A percentile compares a stretch with the other conserved stretches of the same genome.
Evolutionary conservation across 169 alveolate species (phyloP).

Genomic region (Toxoplasma gondii): DNA sequence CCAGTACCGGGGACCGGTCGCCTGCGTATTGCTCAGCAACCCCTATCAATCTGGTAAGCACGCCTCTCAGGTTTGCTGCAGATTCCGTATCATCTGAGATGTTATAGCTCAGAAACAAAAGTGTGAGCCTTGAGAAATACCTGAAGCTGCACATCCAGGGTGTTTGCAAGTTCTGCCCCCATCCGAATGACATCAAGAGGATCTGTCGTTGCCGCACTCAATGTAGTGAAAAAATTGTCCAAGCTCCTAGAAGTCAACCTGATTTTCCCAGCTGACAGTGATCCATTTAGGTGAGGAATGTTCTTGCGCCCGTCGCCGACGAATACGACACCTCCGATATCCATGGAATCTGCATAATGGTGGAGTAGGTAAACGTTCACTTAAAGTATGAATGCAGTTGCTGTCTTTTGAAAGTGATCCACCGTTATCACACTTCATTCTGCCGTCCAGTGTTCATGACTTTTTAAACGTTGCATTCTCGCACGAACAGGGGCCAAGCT

Average conservation of each 20-base stretch:
- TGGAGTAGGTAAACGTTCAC: not conserved
- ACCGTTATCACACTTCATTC: too few relatives aligned
- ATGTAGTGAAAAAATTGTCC: not conserved
- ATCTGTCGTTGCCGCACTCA: slow-evolving; percentile 17
- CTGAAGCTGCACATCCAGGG: not conserved
- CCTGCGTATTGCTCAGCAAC: too few relatives aligned
- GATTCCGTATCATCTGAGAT: too few relatives aligned
- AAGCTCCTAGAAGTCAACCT: not conserved
- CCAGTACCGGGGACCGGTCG: too few relatives aligned
- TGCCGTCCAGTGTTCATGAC: too few relatives aligned
- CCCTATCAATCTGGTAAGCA: too few relatives aligned
- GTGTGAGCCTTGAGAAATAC: not conserved
- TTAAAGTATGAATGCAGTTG: too few relatives aligned
- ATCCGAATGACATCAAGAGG: slow-evolving; percentile 26
- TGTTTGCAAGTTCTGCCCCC: slow-evolving; percentile 13
- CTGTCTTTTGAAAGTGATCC: too few relatives aligned
- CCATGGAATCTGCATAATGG: not conserved
- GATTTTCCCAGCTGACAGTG: not conserved
- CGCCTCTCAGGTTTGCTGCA: too few relatives aligned
- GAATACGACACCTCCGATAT: not conserved
- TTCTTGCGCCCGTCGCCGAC: not conserved
- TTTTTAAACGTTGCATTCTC: not conserved
- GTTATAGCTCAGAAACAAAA: too few relatives aligned
- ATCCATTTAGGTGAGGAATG: not conserved
- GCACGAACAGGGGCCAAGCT: too few relatives aligned